Conservation (phyloP, 2,329 filamentous ascomycete genomes). For the Fusarium sp. region DNA sequence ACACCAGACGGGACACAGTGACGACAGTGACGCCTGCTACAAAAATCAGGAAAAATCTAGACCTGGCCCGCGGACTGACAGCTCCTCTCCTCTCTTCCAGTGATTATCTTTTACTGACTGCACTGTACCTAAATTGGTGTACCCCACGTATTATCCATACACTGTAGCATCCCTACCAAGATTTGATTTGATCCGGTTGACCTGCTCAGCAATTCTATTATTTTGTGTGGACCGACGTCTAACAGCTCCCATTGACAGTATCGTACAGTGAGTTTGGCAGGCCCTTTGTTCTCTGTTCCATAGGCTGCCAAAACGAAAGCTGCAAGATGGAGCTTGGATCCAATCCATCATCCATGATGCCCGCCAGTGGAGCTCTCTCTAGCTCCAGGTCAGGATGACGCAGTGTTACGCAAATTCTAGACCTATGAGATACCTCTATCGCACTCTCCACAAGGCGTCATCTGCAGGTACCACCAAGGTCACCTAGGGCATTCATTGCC, state of each 20-base stretch:
- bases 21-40: constrained; percentile 36
- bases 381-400: constrained; percentile 37
- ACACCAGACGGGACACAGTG: constrained; percentile 36
- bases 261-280: not conserved
- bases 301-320: constrained; percentile 7
- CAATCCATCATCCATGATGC: constrained; percentile 28
- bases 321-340: constrained; percentile 38
- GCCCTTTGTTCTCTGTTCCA: not conserved
- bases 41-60: constrained; percentile 22
- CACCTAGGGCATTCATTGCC: constrained; percentile 11
- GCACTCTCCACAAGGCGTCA: not conserved
- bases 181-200: not conserved
- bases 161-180: not conserved
- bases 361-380: constrained; percentile 35
- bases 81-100: not conserved
- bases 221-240: constrained; percentile 23
- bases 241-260: constrained; percentile 12
- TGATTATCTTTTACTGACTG: not conserved
- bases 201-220: not conserved
- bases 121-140: constrained; percentile 1
- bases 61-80: not conserved
- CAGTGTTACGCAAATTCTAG: constrained; percentile 26
- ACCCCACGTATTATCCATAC: constrained; percentile 12
- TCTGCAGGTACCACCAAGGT: constrained; percentile 35
- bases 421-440: constrained; percentile 26